Evolutionary conservation across 177 flowering plant species (phyloP).

Genomic region (Tripterygium wilfordii): DNA sequence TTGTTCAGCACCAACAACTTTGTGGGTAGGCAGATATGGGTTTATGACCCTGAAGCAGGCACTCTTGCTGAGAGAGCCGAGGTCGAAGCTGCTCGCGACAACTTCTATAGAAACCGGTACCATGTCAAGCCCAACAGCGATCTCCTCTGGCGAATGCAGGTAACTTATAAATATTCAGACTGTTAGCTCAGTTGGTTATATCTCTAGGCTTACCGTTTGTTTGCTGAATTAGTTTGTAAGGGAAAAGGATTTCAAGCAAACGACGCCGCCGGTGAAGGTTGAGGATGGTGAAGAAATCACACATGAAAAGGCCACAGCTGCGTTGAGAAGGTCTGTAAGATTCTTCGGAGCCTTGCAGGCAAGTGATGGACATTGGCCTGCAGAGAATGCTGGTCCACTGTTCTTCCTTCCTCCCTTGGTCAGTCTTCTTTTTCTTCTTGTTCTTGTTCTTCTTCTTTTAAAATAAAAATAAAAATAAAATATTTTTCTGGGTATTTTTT

Average conservation of each 20-base stretch:
- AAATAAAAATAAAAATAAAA: too few relatives aligned
- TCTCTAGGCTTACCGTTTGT: not conserved
- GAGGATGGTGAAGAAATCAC: constrained; percentile 33
- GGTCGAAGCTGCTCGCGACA: constrained; percentile 31
- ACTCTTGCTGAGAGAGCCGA: constrained; percentile 36
- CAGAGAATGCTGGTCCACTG: constrained; percentile 34
- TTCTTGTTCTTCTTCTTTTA: too few relatives aligned
- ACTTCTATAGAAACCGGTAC: constrained; percentile 27
- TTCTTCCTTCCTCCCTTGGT: constrained; percentile 44
- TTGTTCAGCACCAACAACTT: constrained; percentile 33
- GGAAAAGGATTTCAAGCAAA: constrained; percentile 39
- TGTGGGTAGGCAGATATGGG: constrained; percentile 46
- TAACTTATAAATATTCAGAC: constrained; percentile 3
- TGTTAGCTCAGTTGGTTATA: not conserved
- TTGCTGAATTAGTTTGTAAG: constrained; percentile 22
- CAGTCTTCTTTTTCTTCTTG: too few relatives aligned
- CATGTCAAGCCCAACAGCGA: constrained; percentile 23
- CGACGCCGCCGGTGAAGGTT: constrained; percentile 31
- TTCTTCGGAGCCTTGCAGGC: constrained; percentile 33
- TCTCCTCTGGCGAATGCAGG: constrained; percentile 39
- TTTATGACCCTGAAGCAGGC: constrained; percentile 35
- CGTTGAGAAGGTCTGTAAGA: constrained; percentile 27
- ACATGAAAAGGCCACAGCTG: constrained; percentile 16
- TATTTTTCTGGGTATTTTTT: too few relatives aligned
- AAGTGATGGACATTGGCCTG: constrained; percentile 46